phyloP scores from a whole-genome alignment of 306 rosid genomes.

The Dryas octopetala region DNA sequence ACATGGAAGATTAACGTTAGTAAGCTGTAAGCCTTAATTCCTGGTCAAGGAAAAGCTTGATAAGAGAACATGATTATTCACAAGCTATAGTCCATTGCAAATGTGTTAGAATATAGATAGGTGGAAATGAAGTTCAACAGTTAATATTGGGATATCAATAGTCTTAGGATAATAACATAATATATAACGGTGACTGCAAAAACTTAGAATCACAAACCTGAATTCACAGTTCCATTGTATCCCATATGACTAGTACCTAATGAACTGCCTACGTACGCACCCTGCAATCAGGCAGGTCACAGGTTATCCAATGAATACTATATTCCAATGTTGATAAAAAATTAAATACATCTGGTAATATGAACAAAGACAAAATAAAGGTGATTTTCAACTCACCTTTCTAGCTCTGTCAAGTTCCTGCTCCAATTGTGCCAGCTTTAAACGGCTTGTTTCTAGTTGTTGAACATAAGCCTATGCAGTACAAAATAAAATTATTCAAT shows the following conservation, averaged over 20 bases:
- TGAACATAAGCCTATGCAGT: conserved; percentile 77
- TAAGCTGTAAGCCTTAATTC: not conserved
- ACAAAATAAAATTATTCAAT: conserved; percentile 19
- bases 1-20: too few species aligned
- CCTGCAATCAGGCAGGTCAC: conserved; percentile 46
- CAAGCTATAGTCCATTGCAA: not conserved
- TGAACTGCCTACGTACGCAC: conserved; percentile 36
- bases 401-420: conserved; percentile 64
- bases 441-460: conserved; percentile 81
- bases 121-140: not conserved
- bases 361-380: conserved; percentile 6
- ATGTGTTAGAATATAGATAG: not conserved
- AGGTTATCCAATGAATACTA: conserved; percentile 15
- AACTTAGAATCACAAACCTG: conserved; percentile 54
- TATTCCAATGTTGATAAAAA: conserved; percentile 7
- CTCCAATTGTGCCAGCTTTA: conserved; percentile 77
- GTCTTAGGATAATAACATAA: not conserved
- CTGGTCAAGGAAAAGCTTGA: not conserved
- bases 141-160: not conserved
- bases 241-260: conserved; percentile 51
- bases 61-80: not conserved
- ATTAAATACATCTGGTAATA: not conserved
- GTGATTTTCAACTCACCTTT: conserved; percentile 49
- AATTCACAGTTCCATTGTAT: conserved; percentile 45
- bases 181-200: not conserved